Evolutionary conservation across 2,329 filamentous ascomycete genomes (phyloP).

Genomic region (Penicillium italicum): DNA sequence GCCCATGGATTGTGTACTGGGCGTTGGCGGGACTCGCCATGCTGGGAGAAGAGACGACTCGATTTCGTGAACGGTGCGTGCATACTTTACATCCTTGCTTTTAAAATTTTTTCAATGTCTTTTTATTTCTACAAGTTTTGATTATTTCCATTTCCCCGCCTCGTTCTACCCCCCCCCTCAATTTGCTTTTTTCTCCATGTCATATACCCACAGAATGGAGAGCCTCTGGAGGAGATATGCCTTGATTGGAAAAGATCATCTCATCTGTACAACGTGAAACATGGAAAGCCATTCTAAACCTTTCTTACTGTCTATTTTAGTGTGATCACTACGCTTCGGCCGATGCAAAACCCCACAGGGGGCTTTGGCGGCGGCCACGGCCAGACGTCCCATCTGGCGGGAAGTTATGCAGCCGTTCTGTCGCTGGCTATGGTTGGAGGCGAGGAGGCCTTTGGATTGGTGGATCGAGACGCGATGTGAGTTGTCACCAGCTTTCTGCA

Average conservation of each 20-base stretch:
- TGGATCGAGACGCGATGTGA: conserved; percentile 74
- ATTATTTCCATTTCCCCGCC: background rate
- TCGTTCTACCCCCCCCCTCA: background rate
- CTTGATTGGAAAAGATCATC: conserved; percentile 2
- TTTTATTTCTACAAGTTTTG: background rate
- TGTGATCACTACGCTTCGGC: conserved; percentile 68
- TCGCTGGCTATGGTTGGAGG: conserved; percentile 76
- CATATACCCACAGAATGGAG: background rate
- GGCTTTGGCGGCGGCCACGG: conserved; percentile 94
- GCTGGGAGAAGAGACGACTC: conserved; percentile 67
- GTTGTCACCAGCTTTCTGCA: conserved; percentile 19
- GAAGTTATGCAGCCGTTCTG: conserved; percentile 80
- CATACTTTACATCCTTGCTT: conserved; percentile 3
- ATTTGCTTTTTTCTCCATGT: background rate
- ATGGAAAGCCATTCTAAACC: background rate
- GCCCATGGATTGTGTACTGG: conserved; percentile 97
- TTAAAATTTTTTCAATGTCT: background rate
- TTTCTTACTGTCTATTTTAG: conserved; percentile 31
- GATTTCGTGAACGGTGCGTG: conserved; percentile 59
- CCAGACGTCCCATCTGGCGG: conserved; percentile 82
- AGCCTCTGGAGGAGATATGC: background rate
- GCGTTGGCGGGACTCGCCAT: conserved; percentile 70
- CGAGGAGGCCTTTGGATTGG: conserved; percentile 65
- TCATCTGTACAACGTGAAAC: background rate
- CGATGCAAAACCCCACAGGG: conserved; percentile 77